Percentiles rank a stretch among this genome's conserved stretches.
Evolutionary conservation across 2,329 filamentous ascomycete genomes (phyloP).

Genomic region (Aspergillus ruber): DNA sequence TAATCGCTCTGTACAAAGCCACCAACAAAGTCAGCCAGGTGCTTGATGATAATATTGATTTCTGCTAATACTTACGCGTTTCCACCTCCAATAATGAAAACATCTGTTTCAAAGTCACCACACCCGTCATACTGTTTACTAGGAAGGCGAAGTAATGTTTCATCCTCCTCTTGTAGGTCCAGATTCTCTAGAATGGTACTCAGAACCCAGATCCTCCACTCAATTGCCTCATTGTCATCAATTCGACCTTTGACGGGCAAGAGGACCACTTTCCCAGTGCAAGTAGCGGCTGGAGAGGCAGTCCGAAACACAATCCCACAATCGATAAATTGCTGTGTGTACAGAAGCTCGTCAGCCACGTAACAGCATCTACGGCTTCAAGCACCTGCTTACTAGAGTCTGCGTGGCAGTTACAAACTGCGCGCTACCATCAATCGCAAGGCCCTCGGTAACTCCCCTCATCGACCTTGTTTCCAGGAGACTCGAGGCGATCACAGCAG

Average conservation of each 20-base stretch:
- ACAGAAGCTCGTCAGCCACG: neutral
- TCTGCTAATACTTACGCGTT: conserved; percentile 24
- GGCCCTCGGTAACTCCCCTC: neutral
- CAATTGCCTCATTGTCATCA: neutral
- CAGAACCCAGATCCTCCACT: conserved; percentile 24
- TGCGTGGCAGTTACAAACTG: conserved; percentile 9
- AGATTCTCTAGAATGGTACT: conserved; percentile 17
- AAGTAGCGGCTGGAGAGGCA: conserved; percentile 19
- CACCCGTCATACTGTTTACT: conserved; percentile 1
- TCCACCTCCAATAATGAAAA: conserved; percentile 35
- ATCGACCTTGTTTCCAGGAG: conserved; percentile 8
- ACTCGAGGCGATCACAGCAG: conserved; percentile 16
- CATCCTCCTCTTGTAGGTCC: conserved; percentile 19
- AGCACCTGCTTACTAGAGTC: conserved; percentile 7
- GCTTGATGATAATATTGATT: too few relatives aligned
- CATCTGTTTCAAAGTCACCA: conserved; percentile 21
- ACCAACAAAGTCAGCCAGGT: too few relatives aligned
- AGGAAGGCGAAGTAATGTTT: conserved; percentile 11
- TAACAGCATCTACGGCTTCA: neutral
- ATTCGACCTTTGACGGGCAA: conserved; percentile 13
- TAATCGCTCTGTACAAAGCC: conserved; percentile 28
- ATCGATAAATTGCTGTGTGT: conserved; percentile 25
- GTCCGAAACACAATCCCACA: conserved; percentile 29
- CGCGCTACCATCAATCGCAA: conserved; percentile 9
- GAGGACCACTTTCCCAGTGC: conserved; percentile 28